phyloP scores from a whole-genome alignment of 2,329 filamentous ascomycete species.

The Penicillium brevicompactum region DNA sequence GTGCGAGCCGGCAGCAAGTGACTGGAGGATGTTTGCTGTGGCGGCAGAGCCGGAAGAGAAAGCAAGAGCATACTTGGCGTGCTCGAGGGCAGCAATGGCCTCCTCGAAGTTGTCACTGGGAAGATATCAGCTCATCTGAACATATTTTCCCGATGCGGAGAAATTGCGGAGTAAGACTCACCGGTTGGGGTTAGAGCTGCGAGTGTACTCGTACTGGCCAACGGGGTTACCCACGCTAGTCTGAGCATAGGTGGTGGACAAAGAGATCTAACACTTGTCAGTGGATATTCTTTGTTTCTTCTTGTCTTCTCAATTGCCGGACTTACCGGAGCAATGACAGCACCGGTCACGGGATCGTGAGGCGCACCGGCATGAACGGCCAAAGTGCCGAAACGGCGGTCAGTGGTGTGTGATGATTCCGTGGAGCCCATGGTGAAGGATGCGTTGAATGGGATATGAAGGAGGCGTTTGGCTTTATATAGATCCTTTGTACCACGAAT shows the following conservation, averaged over 20 bases:
- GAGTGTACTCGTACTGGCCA: conserved; percentile 88
- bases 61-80: conserved; percentile 87
- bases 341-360: conserved; percentile 87
- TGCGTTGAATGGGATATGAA: conserved; percentile 7
- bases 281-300: conserved; percentile 5
- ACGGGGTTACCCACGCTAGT: conserved; percentile 82
- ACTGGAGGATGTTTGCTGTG: conserved; percentile 90
- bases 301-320: not conserved
- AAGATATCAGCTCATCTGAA: conserved; percentile 7
- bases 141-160: not conserved
- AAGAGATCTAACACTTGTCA: conserved; percentile 66
- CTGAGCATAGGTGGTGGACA: conserved; percentile 97
- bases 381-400: conserved; percentile 84
- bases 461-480: conserved; percentile 5
- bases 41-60: conserved; percentile 94
- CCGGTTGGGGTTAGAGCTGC: conserved; percentile 90
- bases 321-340: conserved; percentile 82
- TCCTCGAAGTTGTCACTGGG: conserved; percentile 83
- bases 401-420: conserved; percentile 56
- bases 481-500: conserved; percentile 7
- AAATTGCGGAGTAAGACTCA: conserved; percentile 30
- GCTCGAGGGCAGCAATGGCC: conserved; percentile 87
- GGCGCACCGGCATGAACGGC: conserved; percentile 92
- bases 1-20: conserved; percentile 85
- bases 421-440: conserved; percentile 21